A percentile compares a stretch with the other conserved stretches of the same genome.
phyloP scores from a whole-genome alignment of 176 grass and related monocot genomes.

The Eragrostis curvula region DNA sequence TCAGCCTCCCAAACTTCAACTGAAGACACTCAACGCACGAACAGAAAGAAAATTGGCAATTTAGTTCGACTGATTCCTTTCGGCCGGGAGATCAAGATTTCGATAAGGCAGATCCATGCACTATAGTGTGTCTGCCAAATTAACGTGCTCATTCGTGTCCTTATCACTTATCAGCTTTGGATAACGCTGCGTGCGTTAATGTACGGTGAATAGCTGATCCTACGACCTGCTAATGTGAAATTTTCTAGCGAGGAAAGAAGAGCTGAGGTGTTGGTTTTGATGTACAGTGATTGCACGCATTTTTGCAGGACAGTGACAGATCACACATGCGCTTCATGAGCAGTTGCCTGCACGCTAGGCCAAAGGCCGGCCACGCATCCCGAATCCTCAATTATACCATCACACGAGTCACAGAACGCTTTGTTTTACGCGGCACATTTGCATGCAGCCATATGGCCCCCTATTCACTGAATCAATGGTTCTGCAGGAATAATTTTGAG shows the following conservation, averaged over 20 bases:
- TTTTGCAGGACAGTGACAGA: not conserved
- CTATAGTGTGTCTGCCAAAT: not conserved
- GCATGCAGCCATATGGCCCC: not conserved
- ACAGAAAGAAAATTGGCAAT: not conserved
- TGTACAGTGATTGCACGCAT: not conserved
- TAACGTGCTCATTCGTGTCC: not conserved
- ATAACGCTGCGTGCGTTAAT: not conserved
- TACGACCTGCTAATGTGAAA: too few species aligned
- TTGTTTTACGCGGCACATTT: not conserved
- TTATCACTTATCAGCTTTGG: conserved; percentile 5
- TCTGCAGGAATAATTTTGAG: not conserved
- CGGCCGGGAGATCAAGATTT: too few species aligned
- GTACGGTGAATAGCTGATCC: too few species aligned
- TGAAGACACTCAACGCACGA: not conserved
- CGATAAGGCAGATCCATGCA: not conserved
- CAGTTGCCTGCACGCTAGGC: not conserved
- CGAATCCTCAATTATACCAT: not conserved
- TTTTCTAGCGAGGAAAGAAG: not conserved
- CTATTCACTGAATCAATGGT: not conserved
- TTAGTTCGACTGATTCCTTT: too few species aligned
- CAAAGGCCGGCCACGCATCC: not conserved
- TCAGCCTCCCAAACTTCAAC: not conserved
- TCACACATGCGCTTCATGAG: not conserved
- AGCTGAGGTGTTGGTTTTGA: not conserved
- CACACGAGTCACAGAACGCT: conserved; percentile 5